Conservation (phyloP, 768 basidiomycete species). For the Russula brevipes region DNA sequence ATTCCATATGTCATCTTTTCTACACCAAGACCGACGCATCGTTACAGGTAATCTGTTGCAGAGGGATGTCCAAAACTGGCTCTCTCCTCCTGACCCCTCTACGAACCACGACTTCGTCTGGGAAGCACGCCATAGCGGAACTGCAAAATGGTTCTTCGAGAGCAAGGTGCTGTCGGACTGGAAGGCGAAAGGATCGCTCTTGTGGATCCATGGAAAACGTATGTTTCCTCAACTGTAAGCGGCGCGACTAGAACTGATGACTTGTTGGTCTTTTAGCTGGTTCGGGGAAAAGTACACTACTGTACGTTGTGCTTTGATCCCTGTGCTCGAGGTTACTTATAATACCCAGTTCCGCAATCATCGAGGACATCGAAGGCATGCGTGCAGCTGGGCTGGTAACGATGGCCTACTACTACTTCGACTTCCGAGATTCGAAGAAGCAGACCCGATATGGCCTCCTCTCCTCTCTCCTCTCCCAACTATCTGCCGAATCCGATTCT, state of each 20-base stretch:
- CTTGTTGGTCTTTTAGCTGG: not conserved
- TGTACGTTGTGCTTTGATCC: not conserved
- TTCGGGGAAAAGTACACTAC: slow-evolving; percentile 4
- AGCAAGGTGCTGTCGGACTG: not conserved
- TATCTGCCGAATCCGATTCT: not conserved
- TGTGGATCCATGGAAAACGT: slow-evolving; percentile 17
- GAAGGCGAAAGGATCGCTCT: not conserved
- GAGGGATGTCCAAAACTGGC: not conserved
- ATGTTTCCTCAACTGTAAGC: not conserved
- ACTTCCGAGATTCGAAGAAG: not conserved
- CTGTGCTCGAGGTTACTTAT: not conserved
- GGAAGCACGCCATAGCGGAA: not conserved
- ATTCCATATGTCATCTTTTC: too few relatives aligned
- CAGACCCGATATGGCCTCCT: not conserved
- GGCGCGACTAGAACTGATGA: not conserved
- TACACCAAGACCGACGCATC: not conserved
- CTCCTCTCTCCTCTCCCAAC: slow-evolving; percentile 4
- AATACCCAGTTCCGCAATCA: not conserved
- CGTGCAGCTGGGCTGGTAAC: not conserved
- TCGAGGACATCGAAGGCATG: not conserved
- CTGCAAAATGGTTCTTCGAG: not conserved
- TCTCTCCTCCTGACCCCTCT: not conserved
- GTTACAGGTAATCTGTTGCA: not conserved
- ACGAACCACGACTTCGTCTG: not conserved
- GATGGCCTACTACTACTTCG: slow-evolving; percentile 1